Evolutionary conservation across 1,284 basidiomycete genomes (phyloP).

Genomic region (Cystobasidiaceae sp.): DNA sequence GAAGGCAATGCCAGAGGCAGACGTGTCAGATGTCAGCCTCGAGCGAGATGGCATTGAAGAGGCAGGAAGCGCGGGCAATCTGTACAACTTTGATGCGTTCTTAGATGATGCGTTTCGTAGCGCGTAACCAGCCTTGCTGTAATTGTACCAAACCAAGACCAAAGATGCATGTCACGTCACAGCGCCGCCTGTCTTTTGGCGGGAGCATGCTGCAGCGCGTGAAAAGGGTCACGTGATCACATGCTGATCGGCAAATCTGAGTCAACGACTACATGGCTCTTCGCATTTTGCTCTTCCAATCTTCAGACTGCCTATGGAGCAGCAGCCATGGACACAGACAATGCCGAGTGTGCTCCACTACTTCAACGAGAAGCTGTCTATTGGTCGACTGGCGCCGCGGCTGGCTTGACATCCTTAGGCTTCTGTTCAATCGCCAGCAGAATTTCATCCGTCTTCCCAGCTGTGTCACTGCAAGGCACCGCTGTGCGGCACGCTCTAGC

Average conservation of each 20-base stretch:
- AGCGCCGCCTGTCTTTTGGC: neutral
- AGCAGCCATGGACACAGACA: neutral
- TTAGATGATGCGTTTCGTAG: slow-evolving; percentile 11
- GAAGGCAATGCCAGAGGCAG: slow-evolving; percentile 17
- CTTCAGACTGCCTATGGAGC: no score
- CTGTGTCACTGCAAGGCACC: neutral
- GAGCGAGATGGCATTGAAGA: neutral
- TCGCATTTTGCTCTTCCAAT: no score
- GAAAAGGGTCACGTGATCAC: no score
- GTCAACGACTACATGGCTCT: no score
- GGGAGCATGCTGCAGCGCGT: no score
- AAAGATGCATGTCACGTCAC: neutral
- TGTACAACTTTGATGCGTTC: slow-evolving; percentile 23
- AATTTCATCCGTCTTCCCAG: neutral
- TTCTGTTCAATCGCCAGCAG: neutral
- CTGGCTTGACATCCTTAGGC: neutral
- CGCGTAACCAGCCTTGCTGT: no score
- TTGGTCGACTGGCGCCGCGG: neutral
- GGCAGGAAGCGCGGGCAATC: neutral
- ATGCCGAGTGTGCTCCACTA: neutral
- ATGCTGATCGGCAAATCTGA: no score
- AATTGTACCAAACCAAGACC: no score
- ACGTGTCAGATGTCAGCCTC: neutral
- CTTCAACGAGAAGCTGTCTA: neutral
- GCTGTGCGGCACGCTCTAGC: neutral